These are phyloP conservation scores for Trichoderma parareesei DNA, from an alignment of 495 filamentous ascomycete genomes.

Conservation along the genomic window DNA sequence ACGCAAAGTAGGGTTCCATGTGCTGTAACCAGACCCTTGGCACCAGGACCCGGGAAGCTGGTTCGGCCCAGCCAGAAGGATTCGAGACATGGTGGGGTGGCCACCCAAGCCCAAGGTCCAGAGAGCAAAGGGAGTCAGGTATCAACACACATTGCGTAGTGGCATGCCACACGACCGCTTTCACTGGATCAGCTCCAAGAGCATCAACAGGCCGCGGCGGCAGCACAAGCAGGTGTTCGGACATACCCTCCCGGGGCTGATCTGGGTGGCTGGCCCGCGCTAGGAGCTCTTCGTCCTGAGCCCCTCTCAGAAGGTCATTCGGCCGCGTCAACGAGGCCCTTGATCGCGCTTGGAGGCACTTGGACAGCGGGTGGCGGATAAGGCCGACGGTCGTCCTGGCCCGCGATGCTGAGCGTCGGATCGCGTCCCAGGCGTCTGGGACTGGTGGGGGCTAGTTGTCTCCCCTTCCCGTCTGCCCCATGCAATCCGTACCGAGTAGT, in stretches of 20 bases:
- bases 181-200: no score
- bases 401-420: not conserved
- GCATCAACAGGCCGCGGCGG: no score
- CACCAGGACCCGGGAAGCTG: slow-evolving; percentile 6
- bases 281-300: no score
- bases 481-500: not conserved
- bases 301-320: no score
- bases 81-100: not conserved
- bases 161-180: no score
- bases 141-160: no score
- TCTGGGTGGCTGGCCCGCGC: no score
- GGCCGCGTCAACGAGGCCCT: no score
- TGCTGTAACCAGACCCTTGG: not conserved
- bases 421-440: not conserved
- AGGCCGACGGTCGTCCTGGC: not conserved
- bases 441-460: not conserved
- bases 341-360: no score
- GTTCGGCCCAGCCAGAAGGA: not conserved
- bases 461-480: not conserved
- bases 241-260: no score
- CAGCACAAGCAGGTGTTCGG: no score
- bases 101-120: not conserved
- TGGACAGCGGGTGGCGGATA: slow-evolving; percentile 1
- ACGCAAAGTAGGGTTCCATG: not conserved
- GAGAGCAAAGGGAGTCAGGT: not conserved